Base-by-base conservation (phyloP, 129 eudicot species). In the Erigeron canadensis region DNA sequence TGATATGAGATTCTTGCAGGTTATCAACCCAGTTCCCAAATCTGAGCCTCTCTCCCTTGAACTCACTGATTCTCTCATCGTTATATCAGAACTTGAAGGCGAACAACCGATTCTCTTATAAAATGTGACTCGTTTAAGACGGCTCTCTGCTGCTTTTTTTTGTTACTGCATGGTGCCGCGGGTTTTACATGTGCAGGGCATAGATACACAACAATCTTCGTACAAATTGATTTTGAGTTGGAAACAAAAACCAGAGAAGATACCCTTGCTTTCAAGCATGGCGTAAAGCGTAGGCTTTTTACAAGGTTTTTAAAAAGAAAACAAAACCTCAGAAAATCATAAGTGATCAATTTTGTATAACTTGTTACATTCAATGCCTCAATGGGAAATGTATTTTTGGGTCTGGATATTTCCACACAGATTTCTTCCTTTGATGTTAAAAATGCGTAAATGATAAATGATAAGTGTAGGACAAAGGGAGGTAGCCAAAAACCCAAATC, bases 61-160 rank as follows among this genome's bases (percentile, higher is more conserved):
- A 66, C 71, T 56, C 63, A 79, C 84, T 3, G 98, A 94, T 73
- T 85, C 89, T 11, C 75, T 94, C 50, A 94, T 94, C 6, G 97
- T 94, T 50, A 89, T 94, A 80, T 89, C 97, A 4, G 98, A 94
- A 75, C 85, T 87, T 70, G 96, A 90, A 84, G 93, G 97, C 62
- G 89, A 81, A 67, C 96, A 85, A 67, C 90, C 96, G 0, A 40
- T 88, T 4, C 82, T 81, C 71, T 6, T 74, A 69, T 86, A 81
- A 79, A 79, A 67, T 80, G 34, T 41, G 15, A 38, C 69, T 40
- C 17, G 69, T 63, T 63, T 37, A 13, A 46, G 61, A 38, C 62
- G 42, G 70, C 75, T 47, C 55, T 54, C 18, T 67, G 81, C 57
- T 13, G 46, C 38, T 5, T 67, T 67, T 67, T 74, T 77, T 58